phyloP scores from a whole-genome alignment of 257 asterid genomes.

The Cinchona pubescens region DNA sequence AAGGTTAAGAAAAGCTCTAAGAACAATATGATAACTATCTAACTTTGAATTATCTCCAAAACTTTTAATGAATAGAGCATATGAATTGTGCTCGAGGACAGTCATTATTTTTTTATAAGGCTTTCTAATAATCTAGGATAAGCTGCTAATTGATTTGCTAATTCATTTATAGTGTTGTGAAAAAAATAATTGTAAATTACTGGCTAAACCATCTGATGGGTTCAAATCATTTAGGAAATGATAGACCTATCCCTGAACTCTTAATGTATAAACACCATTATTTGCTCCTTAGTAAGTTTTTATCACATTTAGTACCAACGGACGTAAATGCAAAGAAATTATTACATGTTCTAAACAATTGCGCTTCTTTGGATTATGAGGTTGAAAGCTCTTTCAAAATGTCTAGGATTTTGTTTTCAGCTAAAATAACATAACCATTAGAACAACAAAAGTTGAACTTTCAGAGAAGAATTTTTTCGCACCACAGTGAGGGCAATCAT shows the following conservation, averaged over 20 bases:
- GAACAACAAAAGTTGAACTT: too few species aligned
- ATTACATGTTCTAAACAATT: too few species aligned
- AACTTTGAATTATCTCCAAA: neutral
- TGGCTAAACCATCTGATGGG: neutral
- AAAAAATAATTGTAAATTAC: neutral
- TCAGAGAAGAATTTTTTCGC: too few species aligned
- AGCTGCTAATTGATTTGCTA: neutral
- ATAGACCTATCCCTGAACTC: neutral
- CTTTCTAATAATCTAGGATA: neutral
- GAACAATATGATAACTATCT: neutral
- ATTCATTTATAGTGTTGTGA: neutral
- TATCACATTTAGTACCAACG: neutral
- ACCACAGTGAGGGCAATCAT: too few species aligned
- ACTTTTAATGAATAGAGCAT: neutral
- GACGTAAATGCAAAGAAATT: neutral
- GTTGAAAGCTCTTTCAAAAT: too few species aligned
- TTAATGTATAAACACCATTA: neutral
- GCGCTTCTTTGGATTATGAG: too few species aligned
- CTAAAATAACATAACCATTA: too few species aligned
- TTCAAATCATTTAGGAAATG: conserved; percentile 2
- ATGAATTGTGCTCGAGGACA: neutral
- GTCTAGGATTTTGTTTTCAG: too few species aligned
- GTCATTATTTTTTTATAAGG: neutral
- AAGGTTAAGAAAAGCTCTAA: neutral
- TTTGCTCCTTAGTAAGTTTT: neutral